Percentiles rank a stretch among this genome's conserved stretches.
Evolutionary conservation across 305 asterid species (phyloP).

Genomic region (Coffea humblotiana): DNA sequence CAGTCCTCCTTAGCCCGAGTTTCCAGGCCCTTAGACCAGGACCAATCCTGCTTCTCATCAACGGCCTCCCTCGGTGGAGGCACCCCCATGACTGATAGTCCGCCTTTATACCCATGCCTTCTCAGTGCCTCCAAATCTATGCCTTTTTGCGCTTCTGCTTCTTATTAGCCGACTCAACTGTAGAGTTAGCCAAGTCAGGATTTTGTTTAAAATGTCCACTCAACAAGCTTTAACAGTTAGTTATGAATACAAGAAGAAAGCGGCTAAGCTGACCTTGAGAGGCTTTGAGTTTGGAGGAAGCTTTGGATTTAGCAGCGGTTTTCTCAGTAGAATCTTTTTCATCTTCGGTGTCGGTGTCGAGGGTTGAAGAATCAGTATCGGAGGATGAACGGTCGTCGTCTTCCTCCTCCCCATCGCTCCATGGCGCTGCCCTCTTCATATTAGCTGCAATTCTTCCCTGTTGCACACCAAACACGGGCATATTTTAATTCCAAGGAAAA

Average conservation of each 20-base stretch:
- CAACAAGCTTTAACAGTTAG: not conserved
- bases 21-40: slow-evolving; percentile 82
- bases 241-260: no score
- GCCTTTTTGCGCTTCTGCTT: slow-evolving; percentile 61
- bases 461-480: not conserved
- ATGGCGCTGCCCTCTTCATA: slow-evolving; percentile 69
- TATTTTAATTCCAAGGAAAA: not conserved
- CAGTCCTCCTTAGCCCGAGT: slow-evolving; percentile 45
- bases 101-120: slow-evolving; percentile 84
- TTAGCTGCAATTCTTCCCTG: not conserved
- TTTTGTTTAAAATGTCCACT: not conserved
- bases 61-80: slow-evolving; percentile 73
- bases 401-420: slow-evolving; percentile 80
- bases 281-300: slow-evolving; percentile 42
- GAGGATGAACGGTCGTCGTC: slow-evolving; percentile 49
- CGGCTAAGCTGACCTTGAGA: slow-evolving; percentile 40
- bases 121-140: slow-evolving; percentile 76
- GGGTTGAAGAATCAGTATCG: slow-evolving; percentile 50
- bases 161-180: slow-evolving; percentile 42
- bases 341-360: slow-evolving; percentile 35
- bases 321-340: slow-evolving; percentile 24
- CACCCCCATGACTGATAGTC: slow-evolving; percentile 77
- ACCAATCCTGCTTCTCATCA: slow-evolving; percentile 67
- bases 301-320: slow-evolving; percentile 9
- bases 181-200: not conserved